A percentile compares a stretch with the other conserved stretches of the same genome.
phyloP scores from a whole-genome alignment of 1,284 basidiomycete genomes.

The Rhizoctonia solani region DNA sequence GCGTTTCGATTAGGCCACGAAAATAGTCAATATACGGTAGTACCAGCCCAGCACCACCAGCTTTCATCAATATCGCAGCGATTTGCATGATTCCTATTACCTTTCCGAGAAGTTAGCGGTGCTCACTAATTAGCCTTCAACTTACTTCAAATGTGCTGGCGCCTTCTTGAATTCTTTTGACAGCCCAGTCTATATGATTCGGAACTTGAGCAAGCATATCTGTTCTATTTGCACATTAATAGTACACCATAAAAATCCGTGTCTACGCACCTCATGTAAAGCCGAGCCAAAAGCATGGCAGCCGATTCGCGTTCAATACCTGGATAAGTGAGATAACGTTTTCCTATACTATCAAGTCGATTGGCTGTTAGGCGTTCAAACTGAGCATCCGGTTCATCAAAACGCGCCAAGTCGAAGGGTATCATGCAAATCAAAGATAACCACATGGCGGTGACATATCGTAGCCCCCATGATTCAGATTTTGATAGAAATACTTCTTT shows the following conservation, averaged over 20 bases:
- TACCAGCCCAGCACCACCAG: conserved; percentile 62
- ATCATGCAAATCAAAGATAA: conserved; percentile 92
- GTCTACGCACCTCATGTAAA: conserved; percentile 69
- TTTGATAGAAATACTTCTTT: conserved; percentile 39
- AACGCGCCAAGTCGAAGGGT: conserved; percentile 87
- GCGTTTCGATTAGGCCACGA: conserved; percentile 50
- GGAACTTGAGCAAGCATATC: conserved; percentile 59
- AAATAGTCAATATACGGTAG: conserved; percentile 52
- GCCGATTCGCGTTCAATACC: conserved; percentile 85
- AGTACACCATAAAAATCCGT: conserved; percentile 3
- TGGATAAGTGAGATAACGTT: conserved; percentile 63
- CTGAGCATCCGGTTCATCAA: conserved; percentile 58
- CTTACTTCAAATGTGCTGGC: conserved; percentile 60
- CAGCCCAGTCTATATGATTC: conserved; percentile 58
- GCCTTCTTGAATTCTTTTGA: conserved; percentile 46
- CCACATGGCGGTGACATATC: conserved; percentile 89
- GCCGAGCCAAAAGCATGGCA: conserved; percentile 67
- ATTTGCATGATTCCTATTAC: conserved; percentile 73
- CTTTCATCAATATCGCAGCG: conserved; percentile 72
- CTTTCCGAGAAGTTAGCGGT: conserved; percentile 47
- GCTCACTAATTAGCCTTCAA: conserved; percentile 9
- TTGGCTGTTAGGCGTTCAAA: conserved; percentile 49
- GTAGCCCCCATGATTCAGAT: conserved; percentile 70
- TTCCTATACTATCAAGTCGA: conserved; percentile 63
- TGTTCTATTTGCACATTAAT: conserved; percentile 55